A percentile compares a stretch with the other conserved stretches of the same genome.
Evolutionary conservation across 305 asterid species (phyloP).

Genomic region (Stenogyne calaminthoides): DNA sequence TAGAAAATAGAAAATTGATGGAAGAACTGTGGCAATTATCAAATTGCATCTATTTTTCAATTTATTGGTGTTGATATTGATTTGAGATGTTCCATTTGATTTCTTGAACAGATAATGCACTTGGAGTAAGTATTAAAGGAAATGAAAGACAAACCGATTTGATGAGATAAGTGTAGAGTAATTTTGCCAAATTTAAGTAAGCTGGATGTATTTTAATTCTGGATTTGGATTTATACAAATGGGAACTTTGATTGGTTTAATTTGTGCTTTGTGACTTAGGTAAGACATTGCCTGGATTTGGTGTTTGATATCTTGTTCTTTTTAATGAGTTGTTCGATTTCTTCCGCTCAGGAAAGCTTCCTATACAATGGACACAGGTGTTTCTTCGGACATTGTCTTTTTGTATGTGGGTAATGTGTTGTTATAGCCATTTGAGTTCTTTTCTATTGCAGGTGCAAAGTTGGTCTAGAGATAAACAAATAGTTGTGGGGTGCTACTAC

Average conservation of each 20-base stretch:
- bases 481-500: conserved; percentile 27
- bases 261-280: conserved; percentile 15
- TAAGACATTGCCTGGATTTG: conserved; percentile 5
- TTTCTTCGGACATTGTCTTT: conserved; percentile 18
- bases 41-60: not conserved
- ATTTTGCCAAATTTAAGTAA: conserved; percentile 73
- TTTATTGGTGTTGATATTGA: conserved; percentile 9
- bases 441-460: conserved; percentile 49
- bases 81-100: conserved; percentile 24
- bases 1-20: not conserved
- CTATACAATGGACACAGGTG: conserved; percentile 68
- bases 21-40: conserved; percentile 19
- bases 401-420: not conserved
- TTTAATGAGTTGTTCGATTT: conserved; percentile 52
- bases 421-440: not conserved
- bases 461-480: conserved; percentile 58
- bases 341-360: conserved; percentile 49
- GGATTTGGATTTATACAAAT: not conserved
- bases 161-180: conserved; percentile 53
- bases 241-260: not conserved
- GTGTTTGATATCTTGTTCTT: conserved; percentile 7
- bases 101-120: conserved; percentile 50
- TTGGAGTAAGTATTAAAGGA: conserved; percentile 55
- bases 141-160: conserved; percentile 40
- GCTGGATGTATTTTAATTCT: conserved; percentile 17